Evolutionary conservation across 1,284 basidiomycete genomes (phyloP), one percentile per base, ranked within the genome.

Genomic region (Earliella scabrosa): DNA sequence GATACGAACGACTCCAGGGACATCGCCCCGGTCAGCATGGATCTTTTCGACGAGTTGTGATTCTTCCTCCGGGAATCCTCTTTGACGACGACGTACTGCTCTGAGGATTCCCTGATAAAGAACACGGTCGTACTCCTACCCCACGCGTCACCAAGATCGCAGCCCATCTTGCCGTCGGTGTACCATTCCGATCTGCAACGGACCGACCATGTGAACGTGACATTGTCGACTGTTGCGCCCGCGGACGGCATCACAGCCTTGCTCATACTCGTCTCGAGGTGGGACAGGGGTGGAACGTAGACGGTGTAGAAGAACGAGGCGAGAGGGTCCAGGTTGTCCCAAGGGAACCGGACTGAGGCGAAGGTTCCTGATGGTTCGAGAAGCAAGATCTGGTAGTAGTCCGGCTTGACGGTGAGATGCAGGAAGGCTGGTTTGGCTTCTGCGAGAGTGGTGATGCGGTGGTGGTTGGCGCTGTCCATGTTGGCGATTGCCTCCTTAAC

Each of bases 381-480:
- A 14, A 45, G 50, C 16, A 58, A 16, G 39, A 58, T 38, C 31
- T 58, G 57, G 35, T 54, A 58, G 31, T 39, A 34, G 11, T 39
- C 31, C 13, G 52, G 44, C 40, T 45, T 54, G 4, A 45, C 20
- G 29, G 34, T 47, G n/a, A 58, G 52, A n/a, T 31, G n/a, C 40
- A 50, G 54, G 27, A 54, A 27, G 2, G 43, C 50, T 9, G 57
- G 57, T 4, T 50, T 54, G 31, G 40, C 57, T 21, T 54, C 52
- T 24, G 54, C 57, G n/a, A 54, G 7, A 14, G 45, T 51, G 34
- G 48, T 49, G 34, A 58, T 39, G 3, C 48, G 45, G 21, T 58
- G 52, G 32, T 58, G 49, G 8, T 52, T 52, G 2, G 54, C 40
- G 5, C 38, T 23, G 8, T 31, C 18, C 21, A 50, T 50, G 10